Percentiles rank a stretch among this genome's conserved stretches.
Conservation (phyloP, 805 yeast species). For the Nakazawaea sp. region DNA sequence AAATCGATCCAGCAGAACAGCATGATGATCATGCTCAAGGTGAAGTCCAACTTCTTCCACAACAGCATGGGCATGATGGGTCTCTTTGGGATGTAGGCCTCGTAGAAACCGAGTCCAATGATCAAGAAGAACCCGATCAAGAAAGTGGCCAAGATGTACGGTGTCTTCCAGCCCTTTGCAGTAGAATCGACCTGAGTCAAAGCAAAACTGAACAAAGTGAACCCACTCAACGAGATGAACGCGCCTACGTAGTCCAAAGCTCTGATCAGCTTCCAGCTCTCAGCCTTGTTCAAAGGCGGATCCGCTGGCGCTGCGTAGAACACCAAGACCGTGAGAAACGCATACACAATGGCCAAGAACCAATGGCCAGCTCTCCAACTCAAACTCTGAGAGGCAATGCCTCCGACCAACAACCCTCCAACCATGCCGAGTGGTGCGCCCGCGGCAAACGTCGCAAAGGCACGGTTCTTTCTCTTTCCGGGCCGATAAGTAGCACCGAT, state of each 20-base stretch:
- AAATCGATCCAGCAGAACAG: slow-evolving; percentile 36
- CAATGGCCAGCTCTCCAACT: slow-evolving; percentile 36
- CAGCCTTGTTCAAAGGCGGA: slow-evolving; percentile 18
- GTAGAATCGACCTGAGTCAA: slow-evolving; percentile 36
- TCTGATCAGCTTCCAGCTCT: slow-evolving; percentile 18
- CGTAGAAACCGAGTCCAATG: slow-evolving; percentile 28
- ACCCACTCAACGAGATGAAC: slow-evolving; percentile 29
- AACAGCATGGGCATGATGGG: slow-evolving; percentile 43
- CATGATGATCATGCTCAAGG: slow-evolving; percentile 29
- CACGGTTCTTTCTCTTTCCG: slow-evolving; percentile 33
- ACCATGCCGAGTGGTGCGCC: slow-evolving; percentile 45
- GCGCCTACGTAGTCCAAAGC: slow-evolving; percentile 37
- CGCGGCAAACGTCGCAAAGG: slow-evolving; percentile 33
- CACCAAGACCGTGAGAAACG: slow-evolving; percentile 12
- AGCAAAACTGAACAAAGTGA: slow-evolving; percentile 35
- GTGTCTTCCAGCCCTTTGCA: slow-evolving; percentile 35
- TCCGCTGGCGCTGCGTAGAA: slow-evolving; percentile 30
- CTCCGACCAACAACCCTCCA: slow-evolving; percentile 35
- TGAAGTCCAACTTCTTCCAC: slow-evolving; percentile 32
- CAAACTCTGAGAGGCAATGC: slow-evolving; percentile 31
- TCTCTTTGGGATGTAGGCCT: slow-evolving; percentile 27
- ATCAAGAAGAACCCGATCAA: slow-evolving; percentile 31
- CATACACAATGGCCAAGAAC: slow-evolving; percentile 32
- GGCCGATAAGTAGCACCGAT: slow-evolving; percentile 33
- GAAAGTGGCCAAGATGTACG: slow-evolving; percentile 37